Percentiles rank a stretch among this genome's conserved stretches.
Evolutionary conservation across 441 rosid species (phyloP).

Genomic region (Syzygium malaccense): DNA sequence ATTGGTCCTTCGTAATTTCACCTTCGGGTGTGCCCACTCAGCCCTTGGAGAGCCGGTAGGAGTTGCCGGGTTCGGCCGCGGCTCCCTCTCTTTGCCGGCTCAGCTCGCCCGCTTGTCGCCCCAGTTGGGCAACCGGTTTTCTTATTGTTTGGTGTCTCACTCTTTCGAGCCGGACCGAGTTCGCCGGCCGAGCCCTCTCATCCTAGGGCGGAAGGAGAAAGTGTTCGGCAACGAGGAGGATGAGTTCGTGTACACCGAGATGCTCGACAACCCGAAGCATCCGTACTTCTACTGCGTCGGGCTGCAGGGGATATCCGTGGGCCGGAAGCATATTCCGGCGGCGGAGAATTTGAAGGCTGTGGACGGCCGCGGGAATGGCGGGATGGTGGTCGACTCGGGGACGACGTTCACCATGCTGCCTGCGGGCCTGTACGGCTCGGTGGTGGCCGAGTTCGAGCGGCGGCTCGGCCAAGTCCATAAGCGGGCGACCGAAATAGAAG

Average conservation of each 20-base stretch:
- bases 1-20: constrained; percentile 17
- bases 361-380: constrained; percentile 38
- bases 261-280: constrained; percentile 32
- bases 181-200: constrained; percentile 18
- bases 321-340: constrained; percentile 21
- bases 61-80: constrained; percentile 50
- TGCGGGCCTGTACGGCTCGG: constrained; percentile 16
- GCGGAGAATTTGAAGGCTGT: constrained; percentile 18
- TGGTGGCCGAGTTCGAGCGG: constrained; percentile 24
- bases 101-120: constrained; percentile 26
- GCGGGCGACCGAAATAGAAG: constrained; percentile 26
- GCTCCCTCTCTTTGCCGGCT: constrained; percentile 31
- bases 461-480: constrained; percentile 15
- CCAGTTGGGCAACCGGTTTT: constrained; percentile 25
- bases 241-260: constrained; percentile 28
- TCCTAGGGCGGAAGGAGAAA: constrained; percentile 22
- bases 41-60: constrained; percentile 46
- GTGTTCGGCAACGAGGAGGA: constrained; percentile 10
- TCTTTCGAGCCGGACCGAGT: constrained; percentile 27
- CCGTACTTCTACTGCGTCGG: constrained; percentile 39
- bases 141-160: constrained; percentile 42
- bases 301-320: constrained; percentile 34
- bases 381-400: constrained; percentile 49
- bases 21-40: constrained; percentile 44
- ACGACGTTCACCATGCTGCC: constrained; percentile 45